Conservation (phyloP, 2,329 filamentous ascomycete genomes). For the Simplicillium aogashimaense region DNA sequence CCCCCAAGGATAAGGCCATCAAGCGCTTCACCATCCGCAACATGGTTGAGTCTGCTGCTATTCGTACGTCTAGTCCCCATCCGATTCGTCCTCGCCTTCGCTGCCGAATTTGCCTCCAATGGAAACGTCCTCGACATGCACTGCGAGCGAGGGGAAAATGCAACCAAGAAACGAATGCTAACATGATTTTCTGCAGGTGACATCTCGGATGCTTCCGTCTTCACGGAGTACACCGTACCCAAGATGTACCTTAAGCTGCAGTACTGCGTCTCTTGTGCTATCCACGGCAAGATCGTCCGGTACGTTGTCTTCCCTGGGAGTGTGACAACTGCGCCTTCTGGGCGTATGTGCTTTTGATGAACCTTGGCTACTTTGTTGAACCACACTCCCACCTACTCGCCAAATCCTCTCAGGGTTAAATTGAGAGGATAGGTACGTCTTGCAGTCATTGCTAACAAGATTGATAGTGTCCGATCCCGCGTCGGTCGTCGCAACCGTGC, state of each 20-base stretch:
- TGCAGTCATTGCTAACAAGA: conserved; percentile 26
- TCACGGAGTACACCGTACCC: conserved; percentile 97
- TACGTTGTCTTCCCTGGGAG: conserved; percentile 59
- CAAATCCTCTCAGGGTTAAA: no score
- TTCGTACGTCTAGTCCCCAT: conserved; percentile 61
- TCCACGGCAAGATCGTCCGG: conserved; percentile 99
- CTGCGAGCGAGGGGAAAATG: not conserved
- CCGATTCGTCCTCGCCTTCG: not conserved
- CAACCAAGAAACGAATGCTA: not conserved
- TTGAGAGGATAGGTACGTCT: conserved; percentile 16
- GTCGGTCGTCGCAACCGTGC: conserved; percentile 98
- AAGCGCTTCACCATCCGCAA: conserved; percentile 99
- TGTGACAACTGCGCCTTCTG: conserved; percentile 44
- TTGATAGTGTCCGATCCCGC: conserved; percentile 81
- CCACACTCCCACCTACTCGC: conserved; percentile 10
- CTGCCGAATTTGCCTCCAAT: conserved; percentile 7
- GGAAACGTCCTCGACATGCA: not conserved
- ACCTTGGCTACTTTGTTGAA: conserved; percentile 40
- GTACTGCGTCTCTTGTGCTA: conserved; percentile 99
- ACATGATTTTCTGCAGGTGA: conserved; percentile 57
- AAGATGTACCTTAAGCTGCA: conserved; percentile 99
- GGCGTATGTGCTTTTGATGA: conserved; percentile 45
- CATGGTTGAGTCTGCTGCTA: conserved; percentile 99
- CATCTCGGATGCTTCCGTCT: conserved; percentile 99
- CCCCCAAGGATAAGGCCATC: conserved; percentile 99